A percentile compares a stretch with the other conserved stretches of the same genome.
Evolutionary conservation across 495 filamentous ascomycete species (phyloP).

Genomic region (Hypomontagnella monticulosa): DNA sequence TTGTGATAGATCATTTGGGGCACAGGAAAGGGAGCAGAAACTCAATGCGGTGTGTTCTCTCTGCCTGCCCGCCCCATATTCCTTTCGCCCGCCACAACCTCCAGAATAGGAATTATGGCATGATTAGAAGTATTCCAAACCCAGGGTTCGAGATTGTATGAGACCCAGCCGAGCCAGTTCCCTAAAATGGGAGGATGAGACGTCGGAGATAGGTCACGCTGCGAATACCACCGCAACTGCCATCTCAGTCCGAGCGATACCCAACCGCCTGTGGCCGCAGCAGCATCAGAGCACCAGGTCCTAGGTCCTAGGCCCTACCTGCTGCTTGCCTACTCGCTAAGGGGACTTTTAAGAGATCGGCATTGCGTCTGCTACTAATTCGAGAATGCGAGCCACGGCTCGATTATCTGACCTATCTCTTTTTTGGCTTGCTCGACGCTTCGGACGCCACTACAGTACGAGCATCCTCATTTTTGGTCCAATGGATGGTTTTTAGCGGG

Average conservation of each 20-base stretch:
- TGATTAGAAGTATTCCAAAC: conserved; percentile 31
- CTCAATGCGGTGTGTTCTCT: conserved; percentile 27
- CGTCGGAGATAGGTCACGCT: conserved; percentile 19
- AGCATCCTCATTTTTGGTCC: conserved; percentile 36
- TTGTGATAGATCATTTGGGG: conserved; percentile 28
- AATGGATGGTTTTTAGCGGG: conserved; percentile 21
- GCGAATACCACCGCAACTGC: conserved; percentile 15
- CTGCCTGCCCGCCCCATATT: conserved; percentile 13
- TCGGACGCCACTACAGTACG: conserved; percentile 5
- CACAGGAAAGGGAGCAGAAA: not conserved
- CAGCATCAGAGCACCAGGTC: conserved; percentile 1
- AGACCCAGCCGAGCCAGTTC: conserved; percentile 26
- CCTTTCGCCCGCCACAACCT: conserved; percentile 24
- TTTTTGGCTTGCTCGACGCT: conserved; percentile 2
- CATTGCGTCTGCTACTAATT: conserved; percentile 26
- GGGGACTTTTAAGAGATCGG: conserved; percentile 24
- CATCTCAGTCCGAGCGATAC: conserved; percentile 16
- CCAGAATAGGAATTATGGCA: conserved; percentile 31
- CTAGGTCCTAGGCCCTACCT: not conserved
- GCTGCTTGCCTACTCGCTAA: not conserved
- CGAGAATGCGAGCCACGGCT: conserved; percentile 32
- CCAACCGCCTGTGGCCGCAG: conserved; percentile 19
- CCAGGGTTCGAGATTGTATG: conserved; percentile 28
- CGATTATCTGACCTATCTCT: conserved; percentile 37
- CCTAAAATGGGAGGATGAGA: conserved; percentile 27